A percentile compares a stretch with the other conserved stretches of the same genome.
These are phyloP conservation scores for Fusarium sp. DNA, from an alignment of 2,329 filamentous ascomycete genomes.

Conservation along the genomic window DNA sequence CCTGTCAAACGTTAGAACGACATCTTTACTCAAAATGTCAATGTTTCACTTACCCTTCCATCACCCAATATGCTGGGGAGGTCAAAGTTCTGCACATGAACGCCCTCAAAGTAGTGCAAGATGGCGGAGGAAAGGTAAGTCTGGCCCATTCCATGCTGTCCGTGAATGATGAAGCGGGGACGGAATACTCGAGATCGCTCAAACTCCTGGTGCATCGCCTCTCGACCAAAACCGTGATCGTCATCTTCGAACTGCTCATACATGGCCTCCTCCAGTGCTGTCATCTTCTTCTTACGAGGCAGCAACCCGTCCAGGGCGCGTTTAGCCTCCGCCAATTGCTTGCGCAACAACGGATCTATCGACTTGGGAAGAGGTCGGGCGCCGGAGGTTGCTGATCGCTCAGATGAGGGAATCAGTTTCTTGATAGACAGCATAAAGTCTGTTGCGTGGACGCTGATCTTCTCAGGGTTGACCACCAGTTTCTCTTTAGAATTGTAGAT, in stretches of 20 bases:
- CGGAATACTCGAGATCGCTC: constrained; percentile 89
- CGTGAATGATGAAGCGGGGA: constrained; percentile 85
- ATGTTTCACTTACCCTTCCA: constrained; percentile 70
- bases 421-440: constrained; percentile 98
- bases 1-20: constrained; percentile 54
- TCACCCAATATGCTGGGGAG: constrained; percentile 89
- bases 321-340: constrained; percentile 78
- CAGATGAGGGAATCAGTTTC: constrained; percentile 95
- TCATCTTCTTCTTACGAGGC: constrained; percentile 86
- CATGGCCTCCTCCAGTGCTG: constrained; percentile 93
- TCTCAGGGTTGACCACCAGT: constrained; percentile 85
- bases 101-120: constrained; percentile 89
- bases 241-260: constrained; percentile 87
- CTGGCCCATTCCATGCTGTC: constrained; percentile 92
- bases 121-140: constrained; percentile 87
- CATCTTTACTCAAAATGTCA: neutral
- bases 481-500: constrained; percentile 94
- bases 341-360: constrained; percentile 83
- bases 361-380: constrained; percentile 83
- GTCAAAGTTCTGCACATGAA: constrained; percentile 96
- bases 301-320: constrained; percentile 78
- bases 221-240: constrained; percentile 86
- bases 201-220: constrained; percentile 81
- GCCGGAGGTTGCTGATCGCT: constrained; percentile 86
- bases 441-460: constrained; percentile 87